A percentile compares a stretch with the other conserved stretches of the same genome.
These are phyloP conservation scores for Ailanthus altissimus DNA, from an alignment of 345 rosid species.

Conservation along the genomic window DNA sequence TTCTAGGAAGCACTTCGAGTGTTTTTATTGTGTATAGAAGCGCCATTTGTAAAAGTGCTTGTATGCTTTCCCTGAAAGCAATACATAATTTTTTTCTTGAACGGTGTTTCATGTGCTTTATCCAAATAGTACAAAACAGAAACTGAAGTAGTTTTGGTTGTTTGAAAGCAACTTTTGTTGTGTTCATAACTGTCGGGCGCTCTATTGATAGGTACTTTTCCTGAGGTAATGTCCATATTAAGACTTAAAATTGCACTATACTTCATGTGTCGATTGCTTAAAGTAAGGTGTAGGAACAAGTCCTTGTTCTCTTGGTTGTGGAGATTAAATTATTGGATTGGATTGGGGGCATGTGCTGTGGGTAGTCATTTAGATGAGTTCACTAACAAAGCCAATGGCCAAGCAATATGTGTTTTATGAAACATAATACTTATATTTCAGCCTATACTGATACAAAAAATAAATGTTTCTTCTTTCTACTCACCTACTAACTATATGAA, in stretches of 20 bases:
- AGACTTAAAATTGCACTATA: not conserved
- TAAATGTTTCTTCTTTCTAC: not conserved
- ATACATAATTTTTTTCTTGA: not conserved
- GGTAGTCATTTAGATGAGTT: not conserved
- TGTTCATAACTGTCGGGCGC: not conserved
- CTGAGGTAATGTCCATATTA: not conserved
- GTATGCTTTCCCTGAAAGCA: not conserved
- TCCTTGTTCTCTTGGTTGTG: not conserved
- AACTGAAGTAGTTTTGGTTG: not conserved
- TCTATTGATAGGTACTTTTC: not conserved
- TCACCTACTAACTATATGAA: not conserved
- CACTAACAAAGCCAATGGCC: not conserved
- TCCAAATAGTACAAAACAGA: not conserved
- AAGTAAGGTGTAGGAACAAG: not conserved
- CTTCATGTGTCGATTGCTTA: not conserved
- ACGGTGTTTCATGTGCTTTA: not conserved
- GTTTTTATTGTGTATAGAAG: not conserved
- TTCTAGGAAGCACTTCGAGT: not conserved
- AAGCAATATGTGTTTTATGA: not conserved
- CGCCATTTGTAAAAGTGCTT: not conserved
- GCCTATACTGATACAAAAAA: not conserved
- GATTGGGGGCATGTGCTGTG: not conserved
- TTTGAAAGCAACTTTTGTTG: not conserved
- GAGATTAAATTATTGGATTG: not conserved
- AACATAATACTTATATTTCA: not conserved